These are phyloP conservation scores for Hypoxylon fragiforme DNA, from an alignment of 495 filamentous ascomycete genomes.

Conservation along the genomic window DNA sequence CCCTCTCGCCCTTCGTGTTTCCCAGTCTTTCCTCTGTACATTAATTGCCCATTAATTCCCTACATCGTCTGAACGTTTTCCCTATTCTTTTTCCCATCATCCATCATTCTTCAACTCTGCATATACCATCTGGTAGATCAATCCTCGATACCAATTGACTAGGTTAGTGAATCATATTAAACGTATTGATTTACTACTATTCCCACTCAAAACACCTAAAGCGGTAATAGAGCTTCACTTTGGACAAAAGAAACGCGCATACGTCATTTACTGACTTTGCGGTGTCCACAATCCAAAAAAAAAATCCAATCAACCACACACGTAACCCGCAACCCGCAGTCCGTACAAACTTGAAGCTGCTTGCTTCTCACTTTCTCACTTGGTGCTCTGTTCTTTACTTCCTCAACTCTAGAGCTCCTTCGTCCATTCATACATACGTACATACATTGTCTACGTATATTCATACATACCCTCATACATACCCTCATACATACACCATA, in stretches of 20 bases:
- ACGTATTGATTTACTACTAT: slow-evolving; percentile 11
- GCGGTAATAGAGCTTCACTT: slow-evolving; percentile 28
- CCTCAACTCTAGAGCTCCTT: too few relatives aligned
- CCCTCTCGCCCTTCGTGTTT: slow-evolving; percentile 29
- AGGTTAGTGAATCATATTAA: too few relatives aligned
- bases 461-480: slow-evolving; percentile 1
- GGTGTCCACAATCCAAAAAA: slow-evolving; percentile 13
- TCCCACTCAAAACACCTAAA: slow-evolving; percentile 8
- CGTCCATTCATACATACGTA: too few relatives aligned
- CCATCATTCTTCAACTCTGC: background rate
- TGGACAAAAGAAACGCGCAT: slow-evolving; percentile 15
- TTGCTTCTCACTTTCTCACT: background rate
- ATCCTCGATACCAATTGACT: too few relatives aligned
- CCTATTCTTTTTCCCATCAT: slow-evolving; percentile 7
- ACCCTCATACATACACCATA: too few relatives aligned
- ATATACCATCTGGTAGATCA: slow-evolving; percentile 5
- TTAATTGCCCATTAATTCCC: slow-evolving; percentile 17
- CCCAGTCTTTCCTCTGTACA: slow-evolving; percentile 16
- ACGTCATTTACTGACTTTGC: slow-evolving; percentile 31
- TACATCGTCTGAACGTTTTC: slow-evolving; percentile 10
- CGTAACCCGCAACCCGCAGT: too few relatives aligned
- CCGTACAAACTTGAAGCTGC: slow-evolving; percentile 23
- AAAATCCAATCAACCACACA: background rate
- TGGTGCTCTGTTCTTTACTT: too few relatives aligned
- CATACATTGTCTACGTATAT: background rate